Evolutionary conservation across 495 filamentous ascomycete genomes (phyloP).

Genomic region (Lasiosphaeria hispida): DNA sequence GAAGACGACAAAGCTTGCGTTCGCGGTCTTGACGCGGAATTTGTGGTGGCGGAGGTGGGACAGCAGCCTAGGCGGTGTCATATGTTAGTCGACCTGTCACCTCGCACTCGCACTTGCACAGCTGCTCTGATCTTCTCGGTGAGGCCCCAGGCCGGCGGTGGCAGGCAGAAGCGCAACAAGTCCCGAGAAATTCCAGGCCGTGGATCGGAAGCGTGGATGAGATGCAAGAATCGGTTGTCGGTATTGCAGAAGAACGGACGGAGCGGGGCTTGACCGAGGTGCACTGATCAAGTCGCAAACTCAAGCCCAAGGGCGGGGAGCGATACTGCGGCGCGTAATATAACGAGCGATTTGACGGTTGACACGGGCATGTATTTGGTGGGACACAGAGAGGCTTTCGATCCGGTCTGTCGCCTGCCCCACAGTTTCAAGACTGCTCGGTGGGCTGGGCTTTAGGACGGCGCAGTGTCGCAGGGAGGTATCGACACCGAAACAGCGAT

Average conservation of each 20-base stretch:
- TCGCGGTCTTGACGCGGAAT: constrained; percentile 12
- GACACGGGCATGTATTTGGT: constrained; percentile 7
- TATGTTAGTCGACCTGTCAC: constrained; percentile 34
- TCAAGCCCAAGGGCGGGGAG: constrained; percentile 15
- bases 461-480: neutral
- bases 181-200: neutral
- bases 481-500: neutral
- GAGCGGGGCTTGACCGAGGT: constrained; percentile 15
- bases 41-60: constrained; percentile 26
- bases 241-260: neutral
- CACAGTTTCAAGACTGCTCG: no score
- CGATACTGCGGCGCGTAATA: constrained; percentile 25
- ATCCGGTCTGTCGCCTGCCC: constrained; percentile 1
- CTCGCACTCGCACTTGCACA: constrained; percentile 15
- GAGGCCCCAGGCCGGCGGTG: constrained; percentile 12
- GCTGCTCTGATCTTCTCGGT: constrained; percentile 15
- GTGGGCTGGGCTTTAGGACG: no score
- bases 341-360: constrained; percentile 18
- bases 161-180: constrained; percentile 3
- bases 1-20: neutral
- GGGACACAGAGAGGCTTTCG: neutral
- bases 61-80: constrained; percentile 31
- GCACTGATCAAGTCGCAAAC: neutral
- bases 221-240: neutral
- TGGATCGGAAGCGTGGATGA: neutral